Conservation (phyloP, 441 rosid species). For the Erodium texanum region DNA sequence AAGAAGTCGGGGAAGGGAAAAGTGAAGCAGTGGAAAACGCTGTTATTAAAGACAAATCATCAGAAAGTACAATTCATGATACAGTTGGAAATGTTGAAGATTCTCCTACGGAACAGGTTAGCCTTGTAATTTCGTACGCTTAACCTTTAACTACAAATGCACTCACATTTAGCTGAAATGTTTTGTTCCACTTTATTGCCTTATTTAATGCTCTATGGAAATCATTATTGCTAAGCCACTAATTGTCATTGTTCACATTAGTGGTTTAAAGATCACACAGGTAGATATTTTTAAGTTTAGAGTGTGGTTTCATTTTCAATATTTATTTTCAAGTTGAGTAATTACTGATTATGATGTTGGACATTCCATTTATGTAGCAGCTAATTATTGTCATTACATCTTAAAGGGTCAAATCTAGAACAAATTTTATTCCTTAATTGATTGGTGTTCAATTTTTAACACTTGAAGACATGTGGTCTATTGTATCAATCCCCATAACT, state of each 20-base stretch:
- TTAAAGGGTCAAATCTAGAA: not conserved
- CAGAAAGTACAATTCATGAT: slow-evolving; percentile 28
- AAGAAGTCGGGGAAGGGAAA: slow-evolving; percentile 17
- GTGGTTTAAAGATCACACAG: not conserved
- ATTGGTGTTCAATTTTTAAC: no score
- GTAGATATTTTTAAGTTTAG: not conserved
- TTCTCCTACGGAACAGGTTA: slow-evolving; percentile 47
- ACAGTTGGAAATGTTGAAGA: slow-evolving; percentile 47
- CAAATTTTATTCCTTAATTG: not conserved
- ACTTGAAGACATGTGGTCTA: no score
- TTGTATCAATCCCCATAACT: no score
- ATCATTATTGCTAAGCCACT: not conserved
- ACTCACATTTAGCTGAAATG: slow-evolving; percentile 4
- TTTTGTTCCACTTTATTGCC: not conserved
- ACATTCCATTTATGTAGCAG: not conserved
- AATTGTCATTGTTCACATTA: not conserved
- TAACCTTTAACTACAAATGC: not conserved
- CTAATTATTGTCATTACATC: not conserved
- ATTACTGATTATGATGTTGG: not conserved
- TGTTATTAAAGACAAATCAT: slow-evolving; percentile 28
- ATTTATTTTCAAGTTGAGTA: not conserved
- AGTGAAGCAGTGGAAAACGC: slow-evolving; percentile 23
- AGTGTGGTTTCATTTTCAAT: not conserved
- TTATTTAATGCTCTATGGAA: not conserved
- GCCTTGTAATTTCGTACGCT: slow-evolving; percentile 10